Base-by-base conservation (phyloP, 164 flowering plant genomes). In the Aristolochia californica region DNA sequence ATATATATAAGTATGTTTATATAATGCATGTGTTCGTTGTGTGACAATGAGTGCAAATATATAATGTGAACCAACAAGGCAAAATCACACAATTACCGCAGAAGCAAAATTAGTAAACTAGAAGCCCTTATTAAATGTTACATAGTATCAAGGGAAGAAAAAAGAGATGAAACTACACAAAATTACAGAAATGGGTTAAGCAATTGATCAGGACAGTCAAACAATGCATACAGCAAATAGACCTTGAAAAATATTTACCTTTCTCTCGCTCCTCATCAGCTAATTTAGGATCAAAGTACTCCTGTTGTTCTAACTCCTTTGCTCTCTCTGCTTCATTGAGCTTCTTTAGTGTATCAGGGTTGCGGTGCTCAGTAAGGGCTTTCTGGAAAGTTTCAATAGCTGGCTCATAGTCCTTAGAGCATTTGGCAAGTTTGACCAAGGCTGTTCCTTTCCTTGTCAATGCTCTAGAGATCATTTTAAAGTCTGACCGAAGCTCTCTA, bases 191-290 rank as follows among this genome's bases (percentile, higher is more conserved):
- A 34, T 2, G 10, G 40, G 40, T 3, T 5, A 34, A 34, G 10
- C 40, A 34, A 34, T 3, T 34, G 40, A 34, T 4, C 40, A 34
- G 10, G 40, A 34, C 40, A 4, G 10, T n/a, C 40, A 34, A 8
- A 34, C 10, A 4, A 34, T 34, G 40, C 40, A 34, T 12, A 2
- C 1, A 34, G 40, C 1, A 34, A 34, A 34, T 9, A 1, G 10
- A 34, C 40, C 10, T 7, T 5, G 7, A 8, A 34, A 34, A 34
- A 34, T 34, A 34, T 9, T 24, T 74, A 89, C 99, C 97, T 84
- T 90, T 94, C 72, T 90, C 99, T 57, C 96, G 91, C 78, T 94
- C 99, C 65, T 87, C 95, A 53, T 90, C 96, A 44, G 97, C 96
- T 40, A 84, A 18, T 45, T 77, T 68, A 3, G 99, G 97, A 66